Evolutionary conservation across 1,139 yeast species (phyloP), one percentile per base, ranked within the genome.

Genomic region (Sporopachydermia cereana): DNA sequence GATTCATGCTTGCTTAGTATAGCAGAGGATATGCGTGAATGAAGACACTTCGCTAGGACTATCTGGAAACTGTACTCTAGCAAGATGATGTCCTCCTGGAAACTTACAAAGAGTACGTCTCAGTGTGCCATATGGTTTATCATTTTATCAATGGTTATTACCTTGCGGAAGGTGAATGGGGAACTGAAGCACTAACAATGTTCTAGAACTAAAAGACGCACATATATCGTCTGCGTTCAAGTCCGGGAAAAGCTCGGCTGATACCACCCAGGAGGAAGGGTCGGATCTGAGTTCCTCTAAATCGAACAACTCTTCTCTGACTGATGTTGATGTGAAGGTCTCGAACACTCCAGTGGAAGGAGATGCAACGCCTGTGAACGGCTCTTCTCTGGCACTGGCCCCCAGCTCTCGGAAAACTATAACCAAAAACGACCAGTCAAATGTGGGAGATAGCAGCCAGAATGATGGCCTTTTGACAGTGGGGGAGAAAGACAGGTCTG

Each of bases 161-260:
- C n/a, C n/a, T n/a, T n/a, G n/a, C n/a, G n/a, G n/a, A n/a, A n/a
- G n/a, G n/a, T n/a, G n/a, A n/a, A n/a, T n/a, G n/a, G n/a, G n/a
- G n/a, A n/a, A n/a, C n/a, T n/a, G n/a, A 25, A 25, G 12, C 14
- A 14, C 29, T 25, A 25, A 25, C 29, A 7, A 7, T 14, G 7
- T 34, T 25, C 16, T 30, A 58, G 62, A 64, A 52, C 62, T 64
- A 41, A 64, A 64, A 47, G 69, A 64, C 44, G 62, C 69, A 7
- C 66, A 63, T 48, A 48, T 64, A 48, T 54, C 65, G 45, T 50
- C 60, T 31, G 52, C 63, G 43, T 55, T 55, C 46, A 46, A 48
- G 20, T 42, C 49, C 20, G 17, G 22, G 9, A 34, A 34, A 20
- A 7, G 9, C n/a, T 5, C 39, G 12, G 22, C 5, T 7, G 12